Evolutionary conservation across 1,284 basidiomycete species (phyloP), one percentile per base, ranked within the genome.

Genomic region (Sporisorium sorghi): DNA sequence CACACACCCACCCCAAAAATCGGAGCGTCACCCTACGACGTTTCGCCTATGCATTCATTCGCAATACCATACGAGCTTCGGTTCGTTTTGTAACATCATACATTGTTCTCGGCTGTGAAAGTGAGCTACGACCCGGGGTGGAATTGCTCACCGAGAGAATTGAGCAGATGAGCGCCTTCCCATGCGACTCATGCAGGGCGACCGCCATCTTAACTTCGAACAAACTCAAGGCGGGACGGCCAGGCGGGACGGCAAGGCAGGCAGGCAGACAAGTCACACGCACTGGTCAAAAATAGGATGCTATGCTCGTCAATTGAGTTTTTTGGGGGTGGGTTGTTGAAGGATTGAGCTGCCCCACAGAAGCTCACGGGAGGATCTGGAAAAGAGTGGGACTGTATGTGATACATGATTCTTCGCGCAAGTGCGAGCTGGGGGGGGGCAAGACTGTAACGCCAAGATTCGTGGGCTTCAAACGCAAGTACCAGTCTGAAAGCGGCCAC

Each of bases 301-400:
- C 66, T 62, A 69, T 62, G 59, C 56, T 62, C 59, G 64, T 66
- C 53, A 60, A 57, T 67, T 58, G 66, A 69, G 59, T 46, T 61
- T 62, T 68, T 62, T 26, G 40, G 52, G 58, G 58, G n/a, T n/a
- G n/a, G 51, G 40, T 33, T 23, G 40, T 32, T 11, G 7, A 23
- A 11, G 44, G 33, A 35, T 46, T 54, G 58, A 68, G 64, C 64
- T 67, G 64, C 53, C 58, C 58, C 58, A 58, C 39, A 21, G 19
- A n/a, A 43, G 64, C 64, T 66, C 58, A 35, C 17, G 44, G 24
- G 39, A 17, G 35, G 30, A 28, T 43, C 33, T 15, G 37, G n/a
- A 40, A 26, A 28, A 26, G 35, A 19, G 28, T 33, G 52, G 53
- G 54, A 26, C 46, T 47, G n/a, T 28, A 39, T 32, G 28, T 30